Evolutionary conservation across 2,329 filamentous ascomycete species (phyloP).

Genomic region (Aspergillus hiratsukae): DNA sequence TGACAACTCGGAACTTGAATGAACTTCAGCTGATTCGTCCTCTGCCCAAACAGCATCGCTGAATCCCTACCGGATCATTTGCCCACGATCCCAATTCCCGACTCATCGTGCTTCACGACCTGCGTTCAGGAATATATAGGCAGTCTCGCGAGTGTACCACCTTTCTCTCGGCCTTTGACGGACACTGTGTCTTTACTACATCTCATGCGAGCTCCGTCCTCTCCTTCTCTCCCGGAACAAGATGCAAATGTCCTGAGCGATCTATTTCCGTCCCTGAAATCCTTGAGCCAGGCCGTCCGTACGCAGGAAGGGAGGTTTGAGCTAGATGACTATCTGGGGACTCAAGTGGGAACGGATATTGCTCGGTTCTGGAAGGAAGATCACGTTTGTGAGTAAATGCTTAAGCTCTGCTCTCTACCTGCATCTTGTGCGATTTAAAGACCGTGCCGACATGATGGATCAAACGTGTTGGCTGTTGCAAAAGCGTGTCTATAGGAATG

Average conservation of each 20-base stretch:
- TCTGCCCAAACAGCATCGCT: slow-evolving; percentile 16
- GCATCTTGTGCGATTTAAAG: not conserved
- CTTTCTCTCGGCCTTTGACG: not conserved
- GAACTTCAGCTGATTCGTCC: not conserved
- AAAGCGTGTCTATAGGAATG: not conserved
- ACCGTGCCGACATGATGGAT: not conserved
- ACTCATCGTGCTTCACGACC: slow-evolving; percentile 15
- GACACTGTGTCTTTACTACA: slow-evolving; percentile 18
- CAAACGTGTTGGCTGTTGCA: too few relatives aligned
- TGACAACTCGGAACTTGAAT: not conserved
- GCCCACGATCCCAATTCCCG: slow-evolving; percentile 32
- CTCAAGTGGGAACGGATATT: slow-evolving; percentile 25
- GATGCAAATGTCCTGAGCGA: slow-evolving; percentile 29
- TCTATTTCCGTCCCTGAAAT: slow-evolving; percentile 22
- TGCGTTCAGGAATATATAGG: slow-evolving; percentile 28
- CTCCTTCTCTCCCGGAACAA: slow-evolving; percentile 21
- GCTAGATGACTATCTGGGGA: slow-evolving; percentile 31
- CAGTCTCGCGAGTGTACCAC: slow-evolving; percentile 29
- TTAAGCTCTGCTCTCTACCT: not conserved
- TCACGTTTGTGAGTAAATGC: slow-evolving; percentile 21
- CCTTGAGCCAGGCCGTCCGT: slow-evolving; percentile 15
- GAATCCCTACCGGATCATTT: slow-evolving; percentile 16
- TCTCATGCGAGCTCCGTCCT: slow-evolving; percentile 14
- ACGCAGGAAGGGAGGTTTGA: slow-evolving; percentile 16
- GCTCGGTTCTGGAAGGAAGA: slow-evolving; percentile 37